These are phyloP conservation scores for Yamadazyma dushanensis DNA, from an alignment of 1,139 yeast genomes.

Conservation along the genomic window DNA sequence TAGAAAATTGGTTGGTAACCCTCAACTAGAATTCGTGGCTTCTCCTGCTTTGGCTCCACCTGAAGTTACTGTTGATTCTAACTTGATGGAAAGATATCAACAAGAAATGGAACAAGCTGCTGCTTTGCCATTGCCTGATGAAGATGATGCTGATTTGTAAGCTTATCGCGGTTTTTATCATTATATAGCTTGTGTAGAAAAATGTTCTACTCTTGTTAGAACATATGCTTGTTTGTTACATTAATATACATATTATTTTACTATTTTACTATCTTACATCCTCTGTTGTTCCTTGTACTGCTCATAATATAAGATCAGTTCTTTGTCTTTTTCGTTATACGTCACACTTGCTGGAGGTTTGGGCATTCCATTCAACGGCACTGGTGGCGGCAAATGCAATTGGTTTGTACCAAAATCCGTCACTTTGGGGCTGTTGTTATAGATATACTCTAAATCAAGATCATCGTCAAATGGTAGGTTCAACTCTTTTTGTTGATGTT, in stretches of 20 bases:
- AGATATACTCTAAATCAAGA: conserved; percentile 37
- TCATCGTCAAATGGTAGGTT: conserved; percentile 44
- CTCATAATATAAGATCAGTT: conserved; percentile 8
- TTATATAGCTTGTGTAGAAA: conserved; percentile 1
- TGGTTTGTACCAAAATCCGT: conserved; percentile 34
- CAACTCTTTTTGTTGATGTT: conserved; percentile 50
- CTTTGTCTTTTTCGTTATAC: conserved; percentile 17
- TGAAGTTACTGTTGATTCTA: conserved; percentile 96
- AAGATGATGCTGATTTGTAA: conserved; percentile 98
- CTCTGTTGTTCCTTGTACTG: conserved; percentile 1
- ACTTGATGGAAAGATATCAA: conserved; percentile 96
- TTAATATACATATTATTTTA: conserved; percentile 1
- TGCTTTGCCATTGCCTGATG: conserved; percentile 99
- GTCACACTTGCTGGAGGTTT: conserved; percentile 37
- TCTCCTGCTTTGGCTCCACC: conserved; percentile 99
- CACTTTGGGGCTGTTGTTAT: conserved; percentile 34
- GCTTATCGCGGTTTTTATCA: too few species aligned
- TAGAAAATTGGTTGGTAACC: conserved; percentile 98
- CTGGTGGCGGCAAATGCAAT: conserved; percentile 37
- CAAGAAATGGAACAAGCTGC: conserved; percentile 99
- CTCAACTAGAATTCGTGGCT: conserved; percentile 96
- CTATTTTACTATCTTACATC: background rate
- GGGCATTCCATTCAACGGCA: conserved; percentile 28
- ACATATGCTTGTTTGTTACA: background rate
- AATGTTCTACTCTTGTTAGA: background rate